phyloP scores from a whole-genome alignment of 2,329 filamentous ascomycete species.

The Nemania abortiva region DNA sequence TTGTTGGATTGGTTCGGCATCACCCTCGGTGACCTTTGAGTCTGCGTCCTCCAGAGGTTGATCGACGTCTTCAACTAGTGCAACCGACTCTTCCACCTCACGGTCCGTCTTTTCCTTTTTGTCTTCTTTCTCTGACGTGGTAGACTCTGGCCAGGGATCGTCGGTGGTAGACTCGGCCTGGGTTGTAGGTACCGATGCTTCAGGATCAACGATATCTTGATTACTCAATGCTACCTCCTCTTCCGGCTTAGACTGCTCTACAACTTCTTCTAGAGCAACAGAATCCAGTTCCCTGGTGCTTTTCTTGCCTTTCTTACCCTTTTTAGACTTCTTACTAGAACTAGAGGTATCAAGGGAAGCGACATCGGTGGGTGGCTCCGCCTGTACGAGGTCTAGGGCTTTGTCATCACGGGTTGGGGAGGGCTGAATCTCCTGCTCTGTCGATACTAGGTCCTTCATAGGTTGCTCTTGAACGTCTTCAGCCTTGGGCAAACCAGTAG shows the following conservation, averaged over 20 bases:
- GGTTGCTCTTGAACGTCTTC: slow-evolving; percentile 32
- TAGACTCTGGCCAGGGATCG: slow-evolving; percentile 32
- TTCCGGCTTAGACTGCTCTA: slow-evolving; percentile 24
- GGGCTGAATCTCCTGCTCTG: slow-evolving; percentile 22
- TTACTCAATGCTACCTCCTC: slow-evolving; percentile 15
- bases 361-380: slow-evolving; percentile 25
- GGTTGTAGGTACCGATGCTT: slow-evolving; percentile 21
- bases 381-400: slow-evolving; percentile 21
- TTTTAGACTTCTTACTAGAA: slow-evolving; percentile 44
- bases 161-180: slow-evolving; percentile 32
- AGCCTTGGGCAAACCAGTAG: neutral
- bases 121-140: slow-evolving; percentile 41
- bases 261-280: neutral
- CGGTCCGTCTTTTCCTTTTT: slow-evolving; percentile 40
- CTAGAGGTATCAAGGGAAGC: slow-evolving; percentile 35
- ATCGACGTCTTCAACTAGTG: slow-evolving; percentile 27
- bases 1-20: slow-evolving; percentile 24
- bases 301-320: slow-evolving; percentile 42
- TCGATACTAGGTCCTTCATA: slow-evolving; percentile 18
- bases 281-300: slow-evolving; percentile 23
- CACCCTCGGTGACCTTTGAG: slow-evolving; percentile 23
- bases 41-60: slow-evolving; percentile 22
- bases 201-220: slow-evolving; percentile 17
- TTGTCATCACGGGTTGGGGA: slow-evolving; percentile 11
- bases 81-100: slow-evolving; percentile 28